phyloP scores from a whole-genome alignment of 352 stramenopile species.

The Phytophthora pini region DNA sequence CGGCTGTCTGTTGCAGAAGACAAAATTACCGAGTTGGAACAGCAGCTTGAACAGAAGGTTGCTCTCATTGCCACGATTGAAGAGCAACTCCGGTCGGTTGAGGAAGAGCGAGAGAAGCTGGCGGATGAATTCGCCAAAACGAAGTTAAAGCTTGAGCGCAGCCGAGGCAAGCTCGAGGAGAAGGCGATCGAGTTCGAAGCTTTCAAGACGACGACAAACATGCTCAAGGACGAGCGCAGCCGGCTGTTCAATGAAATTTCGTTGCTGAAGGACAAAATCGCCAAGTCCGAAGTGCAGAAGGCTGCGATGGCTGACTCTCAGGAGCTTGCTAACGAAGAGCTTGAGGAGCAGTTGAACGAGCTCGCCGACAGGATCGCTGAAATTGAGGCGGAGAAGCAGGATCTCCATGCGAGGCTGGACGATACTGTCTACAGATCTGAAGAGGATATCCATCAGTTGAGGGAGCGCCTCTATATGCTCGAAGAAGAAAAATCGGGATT shows the following conservation, averaged over 20 bases:
- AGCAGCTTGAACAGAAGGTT: slow-evolving; percentile 65
- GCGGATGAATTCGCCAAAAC: slow-evolving; percentile 52
- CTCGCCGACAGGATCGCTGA: slow-evolving; percentile 66
- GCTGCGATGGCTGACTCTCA: slow-evolving; percentile 50
- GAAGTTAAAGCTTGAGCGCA: slow-evolving; percentile 56
- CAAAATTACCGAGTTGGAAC: slow-evolving; percentile 56
- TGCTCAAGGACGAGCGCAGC: slow-evolving; percentile 65
- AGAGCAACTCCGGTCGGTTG: slow-evolving; percentile 48
- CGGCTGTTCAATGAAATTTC: slow-evolving; percentile 63
- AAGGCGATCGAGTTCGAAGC: slow-evolving; percentile 70
- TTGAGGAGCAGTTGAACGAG: slow-evolving; percentile 65
- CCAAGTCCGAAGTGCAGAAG: slow-evolving; percentile 52
- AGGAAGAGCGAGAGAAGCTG: slow-evolving; percentile 58
- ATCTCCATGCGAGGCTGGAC: slow-evolving; percentile 45
- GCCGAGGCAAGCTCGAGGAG: slow-evolving; percentile 60
- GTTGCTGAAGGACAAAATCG: slow-evolving; percentile 58
- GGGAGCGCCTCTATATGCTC: slow-evolving; percentile 51
- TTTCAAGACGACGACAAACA: slow-evolving; percentile 64
- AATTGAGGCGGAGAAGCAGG: slow-evolving; percentile 60
- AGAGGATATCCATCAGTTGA: slow-evolving; percentile 57
- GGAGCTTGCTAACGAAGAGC: slow-evolving; percentile 55
- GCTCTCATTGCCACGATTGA: slow-evolving; percentile 57
- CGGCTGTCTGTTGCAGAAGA: slow-evolving; percentile 54
- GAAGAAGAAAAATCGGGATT: slow-evolving; percentile 54
- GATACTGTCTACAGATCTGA: slow-evolving; percentile 47